phyloP scores from a whole-genome alignment of 1,284 basidiomycete genomes.

The Vanrija sp. region DNA sequence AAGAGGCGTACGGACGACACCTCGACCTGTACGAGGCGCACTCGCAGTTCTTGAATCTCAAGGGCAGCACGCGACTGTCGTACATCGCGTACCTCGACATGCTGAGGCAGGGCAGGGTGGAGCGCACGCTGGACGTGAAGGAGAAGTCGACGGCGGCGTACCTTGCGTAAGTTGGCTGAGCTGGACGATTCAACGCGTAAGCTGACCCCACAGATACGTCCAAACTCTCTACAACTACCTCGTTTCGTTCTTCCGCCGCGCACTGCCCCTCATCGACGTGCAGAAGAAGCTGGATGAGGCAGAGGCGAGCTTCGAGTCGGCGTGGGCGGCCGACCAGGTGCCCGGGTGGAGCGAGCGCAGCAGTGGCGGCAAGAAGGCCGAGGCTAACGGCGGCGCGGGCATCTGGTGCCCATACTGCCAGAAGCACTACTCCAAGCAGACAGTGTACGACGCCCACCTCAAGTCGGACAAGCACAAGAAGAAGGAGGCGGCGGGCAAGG shows the following conservation, averaged over 20 bases:
- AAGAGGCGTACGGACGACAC: constrained; percentile 91
- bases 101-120: constrained; percentile 53
- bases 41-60: constrained; percentile 83
- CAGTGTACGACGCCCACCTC: constrained; percentile 94
- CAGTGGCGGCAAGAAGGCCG: constrained; percentile 13
- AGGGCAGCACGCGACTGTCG: constrained; percentile 69
- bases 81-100: constrained; percentile 91
- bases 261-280: constrained; percentile 80
- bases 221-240: constrained; percentile 77
- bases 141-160: constrained; percentile 71
- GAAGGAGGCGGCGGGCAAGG: constrained; percentile 56
- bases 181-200: background rate
- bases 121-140: constrained; percentile 66
- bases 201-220: constrained; percentile 61
- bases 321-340: constrained; percentile 75
- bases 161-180: constrained; percentile 61
- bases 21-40: constrained; percentile 89
- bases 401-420: constrained; percentile 97
- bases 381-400: constrained; percentile 54
- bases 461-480: constrained; percentile 94
- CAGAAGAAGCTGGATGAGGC: constrained; percentile 64
- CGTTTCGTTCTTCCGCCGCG: constrained; percentile 77
- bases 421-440: constrained; percentile 91
- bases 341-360: constrained; percentile 66
- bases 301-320: constrained; percentile 65